phyloP scores from a whole-genome alignment of 129 eudicot species.

The Pseudognaphalium luteoalbum region DNA sequence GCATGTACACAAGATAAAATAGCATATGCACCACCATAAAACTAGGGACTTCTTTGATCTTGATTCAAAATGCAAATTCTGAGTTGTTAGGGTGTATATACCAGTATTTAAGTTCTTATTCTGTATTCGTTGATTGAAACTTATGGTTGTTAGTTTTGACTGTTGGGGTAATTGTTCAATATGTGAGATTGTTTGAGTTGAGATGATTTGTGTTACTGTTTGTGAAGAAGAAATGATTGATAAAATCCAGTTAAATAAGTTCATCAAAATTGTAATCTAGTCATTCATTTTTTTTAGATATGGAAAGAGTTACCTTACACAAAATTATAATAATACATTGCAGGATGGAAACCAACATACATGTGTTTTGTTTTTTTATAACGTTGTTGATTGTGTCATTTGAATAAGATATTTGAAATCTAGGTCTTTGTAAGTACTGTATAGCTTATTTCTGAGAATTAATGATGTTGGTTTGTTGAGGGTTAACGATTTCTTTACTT shows the following conservation, averaged over 20 bases:
- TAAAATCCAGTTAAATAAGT: neutral
- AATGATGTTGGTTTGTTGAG: neutral
- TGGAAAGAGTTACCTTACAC: neutral
- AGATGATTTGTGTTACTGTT: too few species aligned
- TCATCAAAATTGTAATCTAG: neutral
- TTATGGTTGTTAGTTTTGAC: neutral
- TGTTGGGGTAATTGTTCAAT: neutral
- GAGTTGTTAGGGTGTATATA: neutral
- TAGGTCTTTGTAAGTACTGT: neutral
- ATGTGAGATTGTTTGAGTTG: neutral
- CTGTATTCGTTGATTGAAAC: neutral
- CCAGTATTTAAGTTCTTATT: too few species aligned
- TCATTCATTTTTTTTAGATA: neutral
- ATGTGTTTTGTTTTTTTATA: too few species aligned
- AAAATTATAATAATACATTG: neutral
- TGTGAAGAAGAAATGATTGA: too few species aligned
- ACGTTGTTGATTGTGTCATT: neutral
- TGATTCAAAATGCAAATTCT: too few species aligned
- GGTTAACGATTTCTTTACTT: neutral
- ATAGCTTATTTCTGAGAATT: neutral
- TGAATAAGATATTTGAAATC: neutral
- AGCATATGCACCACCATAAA: neutral
- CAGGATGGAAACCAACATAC: neutral
- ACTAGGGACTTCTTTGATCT: neutral
- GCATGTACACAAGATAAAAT: neutral